Conservation (phyloP, 306 rosid species). For the Abrus precatorius region DNA sequence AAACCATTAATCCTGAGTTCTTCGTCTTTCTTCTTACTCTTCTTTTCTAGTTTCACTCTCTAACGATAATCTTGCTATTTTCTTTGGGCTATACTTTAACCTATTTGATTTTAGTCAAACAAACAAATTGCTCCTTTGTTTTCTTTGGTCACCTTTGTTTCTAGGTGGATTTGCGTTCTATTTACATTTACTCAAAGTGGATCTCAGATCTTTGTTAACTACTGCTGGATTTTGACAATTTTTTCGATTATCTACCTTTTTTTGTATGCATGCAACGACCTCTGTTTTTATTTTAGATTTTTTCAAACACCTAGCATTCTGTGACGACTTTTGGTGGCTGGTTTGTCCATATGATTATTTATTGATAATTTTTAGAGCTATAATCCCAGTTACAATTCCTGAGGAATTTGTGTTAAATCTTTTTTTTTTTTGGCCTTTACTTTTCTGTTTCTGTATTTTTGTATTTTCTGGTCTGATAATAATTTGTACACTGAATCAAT, state of each 20-base stretch:
- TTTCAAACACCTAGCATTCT: slow-evolving; percentile 2
- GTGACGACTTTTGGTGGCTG: background rate
- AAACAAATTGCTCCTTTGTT: background rate
- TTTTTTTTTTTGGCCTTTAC: background rate
- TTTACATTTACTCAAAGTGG: background rate
- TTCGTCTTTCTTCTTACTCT: background rate
- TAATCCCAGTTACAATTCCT: background rate
- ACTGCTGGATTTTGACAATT: background rate
- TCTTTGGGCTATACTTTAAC: background rate
- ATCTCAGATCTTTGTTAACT: slow-evolving; percentile 47
- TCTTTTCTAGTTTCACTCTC: background rate
- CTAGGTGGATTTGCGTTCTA: background rate
- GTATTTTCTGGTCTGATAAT: background rate
- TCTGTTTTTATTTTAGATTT: background rate
- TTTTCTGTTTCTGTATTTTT: background rate
- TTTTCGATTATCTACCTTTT: slow-evolving; percentile 1
- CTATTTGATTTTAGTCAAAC: background rate
- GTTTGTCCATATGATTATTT: background rate
- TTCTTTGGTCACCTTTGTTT: background rate
- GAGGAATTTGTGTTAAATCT: background rate
- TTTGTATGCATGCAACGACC: background rate
- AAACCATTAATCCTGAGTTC: no score
- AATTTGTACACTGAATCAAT: slow-evolving; percentile 1
- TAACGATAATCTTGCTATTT: background rate
- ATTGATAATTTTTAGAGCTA: background rate